Evolutionary conservation across 768 basidiomycete genomes (phyloP).

Genomic region (Termitomyces titanicus): DNA sequence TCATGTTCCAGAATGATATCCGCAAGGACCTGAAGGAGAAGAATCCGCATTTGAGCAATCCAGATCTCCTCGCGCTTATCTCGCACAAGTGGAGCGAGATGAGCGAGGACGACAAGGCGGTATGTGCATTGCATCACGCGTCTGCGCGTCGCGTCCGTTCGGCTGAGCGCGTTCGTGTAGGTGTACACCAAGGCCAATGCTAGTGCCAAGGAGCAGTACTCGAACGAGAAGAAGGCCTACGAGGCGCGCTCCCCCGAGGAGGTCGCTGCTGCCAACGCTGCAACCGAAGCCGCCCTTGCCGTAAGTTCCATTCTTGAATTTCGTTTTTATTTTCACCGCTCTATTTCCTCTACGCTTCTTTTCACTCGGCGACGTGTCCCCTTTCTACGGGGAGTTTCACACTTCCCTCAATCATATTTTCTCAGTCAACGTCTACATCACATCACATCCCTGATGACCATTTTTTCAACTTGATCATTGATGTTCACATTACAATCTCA

Average conservation of each 20-base stretch:
- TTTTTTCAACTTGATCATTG: too few species aligned
- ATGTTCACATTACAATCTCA: too few species aligned
- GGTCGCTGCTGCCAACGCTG: constrained; percentile 42
- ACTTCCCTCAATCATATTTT: too few species aligned
- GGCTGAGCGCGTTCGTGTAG: constrained; percentile 28
- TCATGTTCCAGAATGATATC: constrained; percentile 91
- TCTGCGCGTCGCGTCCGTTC: not conserved
- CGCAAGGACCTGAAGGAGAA: constrained; percentile 67
- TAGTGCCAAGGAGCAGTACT: constrained; percentile 61
- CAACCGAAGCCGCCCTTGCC: constrained; percentile 36
- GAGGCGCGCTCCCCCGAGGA: constrained; percentile 51
- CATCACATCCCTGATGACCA: not conserved
- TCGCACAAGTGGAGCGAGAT: constrained; percentile 72
- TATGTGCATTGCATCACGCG: constrained; percentile 35
- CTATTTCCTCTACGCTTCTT: too few species aligned
- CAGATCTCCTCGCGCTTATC: constrained; percentile 70
- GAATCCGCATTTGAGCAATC: constrained; percentile 62
- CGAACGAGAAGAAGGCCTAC: constrained; percentile 61
- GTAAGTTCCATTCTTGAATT: constrained; percentile 19
- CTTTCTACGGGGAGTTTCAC: too few species aligned
- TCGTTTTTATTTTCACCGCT: too few species aligned
- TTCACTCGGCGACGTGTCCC: too few species aligned
- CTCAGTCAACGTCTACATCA: too few species aligned
- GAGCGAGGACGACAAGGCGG: constrained; percentile 67
- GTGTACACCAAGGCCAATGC: constrained; percentile 51